Conservation (phyloP, 768 basidiomycete genomes). For the Psilocybe cyanescens region DNA sequence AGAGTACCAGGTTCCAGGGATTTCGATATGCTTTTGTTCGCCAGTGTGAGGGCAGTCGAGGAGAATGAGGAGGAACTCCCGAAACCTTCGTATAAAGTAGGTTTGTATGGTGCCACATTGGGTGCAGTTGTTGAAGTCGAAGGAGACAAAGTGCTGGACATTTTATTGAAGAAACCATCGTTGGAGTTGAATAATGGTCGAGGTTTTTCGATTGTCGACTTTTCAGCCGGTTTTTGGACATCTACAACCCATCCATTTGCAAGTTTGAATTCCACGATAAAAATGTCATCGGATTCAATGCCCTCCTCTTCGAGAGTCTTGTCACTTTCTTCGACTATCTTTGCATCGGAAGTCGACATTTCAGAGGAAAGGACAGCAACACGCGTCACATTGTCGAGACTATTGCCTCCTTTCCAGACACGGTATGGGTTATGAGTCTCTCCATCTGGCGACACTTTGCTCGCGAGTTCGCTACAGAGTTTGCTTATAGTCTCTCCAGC, state of each 20-base stretch:
- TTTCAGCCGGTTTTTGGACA: constrained; percentile 20
- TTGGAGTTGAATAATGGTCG: constrained; percentile 58
- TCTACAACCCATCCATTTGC: constrained; percentile 64
- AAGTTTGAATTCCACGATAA: constrained; percentile 76
- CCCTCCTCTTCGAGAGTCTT: constrained; percentile 61
- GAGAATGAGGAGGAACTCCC: constrained; percentile 26
- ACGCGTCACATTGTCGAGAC: constrained; percentile 38
- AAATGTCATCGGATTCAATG: constrained; percentile 64
- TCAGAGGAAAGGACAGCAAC: constrained; percentile 37
- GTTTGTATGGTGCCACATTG: constrained; percentile 17
- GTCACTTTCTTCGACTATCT: constrained; percentile 48
- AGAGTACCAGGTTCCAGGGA: constrained; percentile 72
- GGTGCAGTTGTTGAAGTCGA: constrained; percentile 14
- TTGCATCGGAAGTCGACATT: constrained; percentile 33
- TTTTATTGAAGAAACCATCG: constrained; percentile 58
- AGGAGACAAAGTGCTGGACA: constrained; percentile 30
- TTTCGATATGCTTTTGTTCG: constrained; percentile 36
- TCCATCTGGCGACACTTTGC: constrained; percentile 33
- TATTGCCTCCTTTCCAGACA: constrained; percentile 58
- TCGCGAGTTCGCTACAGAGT: constrained; percentile 45
- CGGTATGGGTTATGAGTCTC: constrained; percentile 47
- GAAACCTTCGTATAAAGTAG: constrained; percentile 25
- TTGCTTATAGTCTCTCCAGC: constrained; percentile 50
- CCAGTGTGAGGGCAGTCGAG: constrained; percentile 36
- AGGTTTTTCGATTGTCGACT: constrained; percentile 30